Evolutionary conservation across 2,329 filamentous ascomycete species (phyloP), one percentile per base, ranked within the genome.

Genomic region (Aspergillus pseudotamarii): DNA sequence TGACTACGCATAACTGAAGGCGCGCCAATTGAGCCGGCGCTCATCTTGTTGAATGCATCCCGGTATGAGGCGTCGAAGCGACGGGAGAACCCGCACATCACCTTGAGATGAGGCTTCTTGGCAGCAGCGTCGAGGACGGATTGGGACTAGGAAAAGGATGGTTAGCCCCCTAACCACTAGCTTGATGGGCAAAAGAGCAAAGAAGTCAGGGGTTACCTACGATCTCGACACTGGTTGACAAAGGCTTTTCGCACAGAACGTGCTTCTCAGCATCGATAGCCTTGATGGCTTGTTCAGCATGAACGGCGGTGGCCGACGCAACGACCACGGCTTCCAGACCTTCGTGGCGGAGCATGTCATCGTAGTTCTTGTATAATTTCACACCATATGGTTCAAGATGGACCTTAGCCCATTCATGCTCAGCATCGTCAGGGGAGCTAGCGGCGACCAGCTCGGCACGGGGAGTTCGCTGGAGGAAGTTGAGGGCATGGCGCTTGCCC

Each of bases 61-160:
- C 86, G 82, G 79, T 91, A 91, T 46, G 85, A 88, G 51, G 82
- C 79, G 69, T 91, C 89, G 79, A 91, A 91, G 61, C 87, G 85
- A 34, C 87, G 84, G 6, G 85, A 88, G 80, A 89, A 89, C 8
- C 87, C 88, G 69, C 86, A 88, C 81, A 90, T 85, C 60, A 90
- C 86, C 74, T 90, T 90, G 23, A 88, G 81, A 58, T 88, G 73
- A 1, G 87, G 87, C 58, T 84, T 82, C 64, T 80, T 79, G 62
- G 78, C 75, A 30, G 86, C 85, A 9, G 85, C 85, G 55, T 85
- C 82, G 64, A 90, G 80, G 46, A 91, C 87, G 23, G 82, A 78
- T 79, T 88, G 83, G 57, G 84, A 87, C 86, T 88, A 28, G 43
- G 21, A 26, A 4, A 36, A 16, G 16, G 12, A 12, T 28, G 28